These are phyloP conservation scores for Apiospora pterosperma DNA, from an alignment of 2,329 filamentous ascomycete genomes.

Conservation along the genomic window DNA sequence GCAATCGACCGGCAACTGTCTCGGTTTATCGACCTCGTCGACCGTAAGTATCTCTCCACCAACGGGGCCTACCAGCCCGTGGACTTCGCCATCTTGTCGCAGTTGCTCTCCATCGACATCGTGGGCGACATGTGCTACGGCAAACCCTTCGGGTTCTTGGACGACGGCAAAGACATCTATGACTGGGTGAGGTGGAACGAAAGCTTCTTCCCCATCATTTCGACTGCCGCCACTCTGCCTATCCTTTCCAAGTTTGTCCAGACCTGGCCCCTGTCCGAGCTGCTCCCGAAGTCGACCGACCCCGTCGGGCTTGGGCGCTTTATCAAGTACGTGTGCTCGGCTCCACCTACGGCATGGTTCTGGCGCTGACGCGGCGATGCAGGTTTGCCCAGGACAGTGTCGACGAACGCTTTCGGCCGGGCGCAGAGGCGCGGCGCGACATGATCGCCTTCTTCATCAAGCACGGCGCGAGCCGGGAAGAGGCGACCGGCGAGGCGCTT, in stretches of 20 bases:
- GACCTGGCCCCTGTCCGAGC: constrained; percentile 13
- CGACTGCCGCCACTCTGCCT: constrained; percentile 12
- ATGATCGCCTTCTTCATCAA: constrained; percentile 12
- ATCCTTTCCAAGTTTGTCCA: constrained; percentile 12
- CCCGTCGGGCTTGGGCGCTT: constrained; percentile 11
- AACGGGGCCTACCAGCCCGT: constrained; percentile 15
- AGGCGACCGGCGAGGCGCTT: constrained; percentile 12
- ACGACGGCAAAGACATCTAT: constrained; percentile 27
- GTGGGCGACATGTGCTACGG: constrained; percentile 31
- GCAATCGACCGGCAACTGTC: constrained; percentile 14
- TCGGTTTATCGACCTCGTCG: constrained; percentile 13
- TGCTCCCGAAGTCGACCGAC: constrained; percentile 12
- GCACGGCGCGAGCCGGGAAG: constrained; percentile 9
- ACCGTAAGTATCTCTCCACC: constrained; percentile 14
- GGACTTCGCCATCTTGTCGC: constrained; percentile 38
- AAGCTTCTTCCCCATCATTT: constrained; percentile 12
- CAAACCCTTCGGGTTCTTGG: constrained; percentile 30
- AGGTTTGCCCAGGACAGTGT: constrained; percentile 12
- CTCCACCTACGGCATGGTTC: background rate
- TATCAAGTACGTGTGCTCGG: constrained; percentile 5
- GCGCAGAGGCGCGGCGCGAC: constrained; percentile 8
- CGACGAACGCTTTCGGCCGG: constrained; percentile 10
- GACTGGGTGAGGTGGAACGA: constrained; percentile 16
- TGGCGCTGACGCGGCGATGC: background rate
- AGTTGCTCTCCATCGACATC: constrained; percentile 33